Evolutionary conservation across 2,329 filamentous ascomycete species (phyloP).

Genomic region (Aspergillus neotritici): DNA sequence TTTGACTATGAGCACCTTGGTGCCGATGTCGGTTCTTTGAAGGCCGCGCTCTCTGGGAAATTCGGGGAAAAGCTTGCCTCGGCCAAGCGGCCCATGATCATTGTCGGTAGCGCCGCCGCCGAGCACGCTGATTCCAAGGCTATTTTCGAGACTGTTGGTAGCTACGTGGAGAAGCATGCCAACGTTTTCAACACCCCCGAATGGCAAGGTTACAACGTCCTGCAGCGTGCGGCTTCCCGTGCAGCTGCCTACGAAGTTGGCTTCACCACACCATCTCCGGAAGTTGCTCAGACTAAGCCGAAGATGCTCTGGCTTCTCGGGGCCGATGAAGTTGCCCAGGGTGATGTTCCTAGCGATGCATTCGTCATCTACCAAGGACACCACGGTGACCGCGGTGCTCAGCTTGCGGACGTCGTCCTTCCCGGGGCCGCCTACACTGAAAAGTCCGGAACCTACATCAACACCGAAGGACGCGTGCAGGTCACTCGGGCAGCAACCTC

Average conservation of each 20-base stretch:
- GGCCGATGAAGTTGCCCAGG: conserved; percentile 80
- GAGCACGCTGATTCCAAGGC: conserved; percentile 89
- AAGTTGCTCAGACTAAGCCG: conserved; percentile 75
- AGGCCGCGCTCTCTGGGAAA: conserved; percentile 73
- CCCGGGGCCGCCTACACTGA: conserved; percentile 95
- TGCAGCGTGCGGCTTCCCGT: conserved; percentile 88
- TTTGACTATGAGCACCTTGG: conserved; percentile 95
- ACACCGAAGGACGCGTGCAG: conserved; percentile 95
- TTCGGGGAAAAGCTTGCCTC: conserved; percentile 89
- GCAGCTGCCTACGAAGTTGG: conserved; percentile 93
- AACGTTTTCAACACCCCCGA: conserved; percentile 79
- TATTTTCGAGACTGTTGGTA: conserved; percentile 84
- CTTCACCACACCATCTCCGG: conserved; percentile 77
- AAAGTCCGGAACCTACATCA: conserved; percentile 92
- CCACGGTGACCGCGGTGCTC: conserved; percentile 88
- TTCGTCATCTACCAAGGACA: conserved; percentile 98
- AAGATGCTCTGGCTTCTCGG: conserved; percentile 97
- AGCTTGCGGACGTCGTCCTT: conserved; percentile 88
- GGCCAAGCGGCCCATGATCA: conserved; percentile 92
- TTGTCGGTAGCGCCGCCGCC: conserved; percentile 84
- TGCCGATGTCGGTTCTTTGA: conserved; percentile 69
- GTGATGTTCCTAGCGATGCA: conserved; percentile 88
- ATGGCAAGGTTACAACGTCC: conserved; percentile 97
- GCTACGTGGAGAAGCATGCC: conserved; percentile 90
- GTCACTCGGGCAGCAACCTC: conserved; percentile 86